Evolutionary conservation across 371 early-diverging fungal species (phyloP), one percentile per base, ranked within the genome.

Genomic region (Funneliformis caledonium): DNA sequence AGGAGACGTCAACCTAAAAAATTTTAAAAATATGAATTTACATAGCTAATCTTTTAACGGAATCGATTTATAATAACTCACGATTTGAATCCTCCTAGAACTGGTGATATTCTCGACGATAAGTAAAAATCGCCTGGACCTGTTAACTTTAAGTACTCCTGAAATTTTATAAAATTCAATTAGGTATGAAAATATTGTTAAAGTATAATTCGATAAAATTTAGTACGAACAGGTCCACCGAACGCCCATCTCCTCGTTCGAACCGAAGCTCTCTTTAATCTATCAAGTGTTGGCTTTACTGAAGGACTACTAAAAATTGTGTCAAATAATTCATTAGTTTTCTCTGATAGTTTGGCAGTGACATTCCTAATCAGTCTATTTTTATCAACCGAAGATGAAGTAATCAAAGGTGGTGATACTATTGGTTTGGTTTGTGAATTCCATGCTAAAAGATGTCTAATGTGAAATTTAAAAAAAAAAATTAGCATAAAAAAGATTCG

Each of bases 121-220:
- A 93, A 81, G 82, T 90, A 93, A 78, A 92, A 89, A 76, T 93
- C 92, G 31, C 93, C 93, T 37, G 93, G 93, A 42, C 93, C 93
- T 62, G 88, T 88, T 45, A 93, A 82, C 33, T 88, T 88, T 31
- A 92, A 89, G 83, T 91, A 91, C 79, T 92, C 92, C 83, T 52
- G 81, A 83, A 56, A 82, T 84, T 7, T 82, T 80, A 47, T 83
- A 82, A 37, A 83, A 83, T 31, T 37, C 12, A 67, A 37, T 37
- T 67, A 11, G 31, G 19, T 82, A 82, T 73, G 82, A 84, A 16
- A 77, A 67, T 37, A 37, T 37, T 37, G 1, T 37, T 50, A 84
- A 83, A 12, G 81, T 26, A 56, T 56, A 26, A 31, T n/a, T 6
- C 14, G 5, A 5, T 14, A 52, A 16, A 16, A n/a, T 19, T 81